These are phyloP conservation scores for Botrytis aclada DNA, from an alignment of 2,329 filamentous ascomycete genomes.

Conservation along the genomic window DNA sequence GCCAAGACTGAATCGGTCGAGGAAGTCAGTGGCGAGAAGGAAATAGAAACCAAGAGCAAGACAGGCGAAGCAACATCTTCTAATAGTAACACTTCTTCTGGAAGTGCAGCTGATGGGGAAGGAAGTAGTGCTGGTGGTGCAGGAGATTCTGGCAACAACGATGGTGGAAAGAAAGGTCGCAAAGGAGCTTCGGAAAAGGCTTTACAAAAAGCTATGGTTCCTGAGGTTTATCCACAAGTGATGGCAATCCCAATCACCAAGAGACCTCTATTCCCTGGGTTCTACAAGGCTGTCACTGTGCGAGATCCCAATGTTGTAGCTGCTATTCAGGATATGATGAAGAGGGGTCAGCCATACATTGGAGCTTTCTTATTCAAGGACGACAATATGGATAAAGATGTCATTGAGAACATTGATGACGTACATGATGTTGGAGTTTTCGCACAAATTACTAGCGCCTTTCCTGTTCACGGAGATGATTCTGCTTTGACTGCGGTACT, in stretches of 20 bases:
- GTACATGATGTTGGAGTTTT: constrained; percentile 97
- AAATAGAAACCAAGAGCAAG: constrained; percentile 40
- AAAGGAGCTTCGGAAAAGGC: constrained; percentile 68
- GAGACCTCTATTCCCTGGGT: constrained; percentile 90
- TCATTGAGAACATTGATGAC: constrained; percentile 85
- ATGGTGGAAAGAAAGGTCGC: constrained; percentile 68
- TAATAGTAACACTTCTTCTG: constrained; percentile 32
- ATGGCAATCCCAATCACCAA: constrained; percentile 96
- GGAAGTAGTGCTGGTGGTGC: constrained; percentile 32
- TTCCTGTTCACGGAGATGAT: constrained; percentile 84
- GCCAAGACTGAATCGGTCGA: constrained; percentile 36
- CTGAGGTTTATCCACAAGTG: constrained; percentile 95
- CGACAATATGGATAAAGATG: constrained; percentile 87
- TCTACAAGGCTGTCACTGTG: constrained; percentile 98
- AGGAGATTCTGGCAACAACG: constrained; percentile 42
- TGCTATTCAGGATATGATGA: constrained; percentile 94
- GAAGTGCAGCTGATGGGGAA: constrained; percentile 31
- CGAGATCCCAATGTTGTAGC: constrained; percentile 86
- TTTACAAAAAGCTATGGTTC: constrained; percentile 82
- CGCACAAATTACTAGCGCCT: constrained; percentile 94
- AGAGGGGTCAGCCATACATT: constrained; percentile 94
- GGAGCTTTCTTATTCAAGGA: constrained; percentile 97
- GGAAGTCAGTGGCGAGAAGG: constrained; percentile 46
- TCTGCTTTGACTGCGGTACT: constrained; percentile 86
- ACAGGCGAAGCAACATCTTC: constrained; percentile 28